Percentiles rank a stretch among this genome's conserved stretches.
Conservation (phyloP, 306 rosid species). For the Medicago arabica region DNA sequence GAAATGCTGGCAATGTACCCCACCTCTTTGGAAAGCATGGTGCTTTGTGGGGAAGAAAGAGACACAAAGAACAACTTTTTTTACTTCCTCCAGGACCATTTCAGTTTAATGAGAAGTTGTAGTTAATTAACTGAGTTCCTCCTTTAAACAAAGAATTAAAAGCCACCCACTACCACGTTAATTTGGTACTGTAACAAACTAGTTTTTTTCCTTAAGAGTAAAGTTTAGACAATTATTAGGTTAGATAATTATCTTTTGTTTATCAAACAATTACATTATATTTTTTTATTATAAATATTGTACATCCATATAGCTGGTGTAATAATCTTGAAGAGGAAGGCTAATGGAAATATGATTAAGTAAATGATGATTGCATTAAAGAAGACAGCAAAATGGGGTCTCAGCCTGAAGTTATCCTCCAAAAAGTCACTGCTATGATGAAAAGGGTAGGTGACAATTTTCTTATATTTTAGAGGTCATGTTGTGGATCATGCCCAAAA, state of each 20-base stretch:
- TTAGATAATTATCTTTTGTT: slow-evolving; percentile 36
- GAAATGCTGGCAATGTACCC: slow-evolving; percentile 41
- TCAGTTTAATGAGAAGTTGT: slow-evolving; percentile 14
- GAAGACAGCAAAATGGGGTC: slow-evolving; percentile 45
- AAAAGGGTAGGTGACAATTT: slow-evolving; percentile 47
- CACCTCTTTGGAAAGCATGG: slow-evolving; percentile 45
- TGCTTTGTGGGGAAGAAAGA: slow-evolving; percentile 43
- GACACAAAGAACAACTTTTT: slow-evolving; percentile 28
- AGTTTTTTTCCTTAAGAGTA: slow-evolving; percentile 45
- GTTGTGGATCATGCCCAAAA: slow-evolving; percentile 44
- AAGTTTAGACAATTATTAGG: slow-evolving; percentile 53
- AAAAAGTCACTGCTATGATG: slow-evolving; percentile 45
- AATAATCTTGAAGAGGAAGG: slow-evolving; percentile 38
- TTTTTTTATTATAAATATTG: neutral
- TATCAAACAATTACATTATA: slow-evolving; percentile 29
- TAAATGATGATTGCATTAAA: slow-evolving; percentile 51
- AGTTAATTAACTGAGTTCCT: slow-evolving; percentile 26
- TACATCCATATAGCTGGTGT: slow-evolving; percentile 29
- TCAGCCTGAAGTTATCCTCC: slow-evolving; percentile 37
- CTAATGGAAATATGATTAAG: slow-evolving; percentile 38
- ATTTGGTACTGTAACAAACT: slow-evolving; percentile 56
- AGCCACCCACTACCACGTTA: slow-evolving; percentile 43
- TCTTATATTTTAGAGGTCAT: slow-evolving; percentile 45
- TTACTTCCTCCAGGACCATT: slow-evolving; percentile 24
- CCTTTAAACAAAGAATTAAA: slow-evolving; percentile 36